A percentile compares a stretch with the other conserved stretches of the same genome.
phyloP scores from a whole-genome alignment of 106 monocot genomes.

The Dendrobium chrysotoxum region DNA sequence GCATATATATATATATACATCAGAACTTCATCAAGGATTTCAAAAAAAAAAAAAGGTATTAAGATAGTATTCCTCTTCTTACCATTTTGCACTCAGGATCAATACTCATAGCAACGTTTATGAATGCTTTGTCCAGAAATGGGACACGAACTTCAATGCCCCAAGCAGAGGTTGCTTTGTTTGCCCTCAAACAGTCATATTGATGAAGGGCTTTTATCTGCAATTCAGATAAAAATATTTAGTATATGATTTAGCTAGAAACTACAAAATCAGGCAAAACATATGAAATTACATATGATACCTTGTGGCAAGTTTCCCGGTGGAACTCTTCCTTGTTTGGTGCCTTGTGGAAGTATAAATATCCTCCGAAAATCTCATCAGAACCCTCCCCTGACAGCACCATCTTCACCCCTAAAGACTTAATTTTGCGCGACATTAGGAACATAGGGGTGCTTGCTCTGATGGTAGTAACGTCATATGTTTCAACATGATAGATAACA shows the following conservation, averaged over 20 bases:
- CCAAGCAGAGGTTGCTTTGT: slow-evolving; percentile 59
- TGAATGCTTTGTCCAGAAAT: slow-evolving; percentile 66
- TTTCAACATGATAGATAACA: slow-evolving; percentile 58
- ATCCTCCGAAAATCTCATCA: slow-evolving; percentile 71
- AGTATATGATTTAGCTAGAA: not conserved
- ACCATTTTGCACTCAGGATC: slow-evolving; percentile 62
- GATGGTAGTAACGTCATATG: slow-evolving; percentile 59
- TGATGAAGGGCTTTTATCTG: slow-evolving; percentile 66
- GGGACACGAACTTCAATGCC: slow-evolving; percentile 57
- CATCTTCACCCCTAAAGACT: slow-evolving; percentile 64
- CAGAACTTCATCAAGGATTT: not conserved
- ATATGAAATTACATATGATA: not conserved
- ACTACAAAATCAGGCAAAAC: too few relatives aligned
- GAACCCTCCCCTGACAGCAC: slow-evolving; percentile 67
- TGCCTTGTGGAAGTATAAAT: slow-evolving; percentile 68
- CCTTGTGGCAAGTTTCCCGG: slow-evolving; percentile 50
- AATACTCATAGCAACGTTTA: slow-evolving; percentile 55
- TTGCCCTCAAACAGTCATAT: slow-evolving; percentile 65
- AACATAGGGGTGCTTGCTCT: slow-evolving; percentile 75
- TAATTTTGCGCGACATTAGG: slow-evolving; percentile 63
- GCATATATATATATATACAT: not conserved
- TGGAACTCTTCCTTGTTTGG: slow-evolving; percentile 70
- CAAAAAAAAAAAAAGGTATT: not conserved
- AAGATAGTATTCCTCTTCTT: not conserved
- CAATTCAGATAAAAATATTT: not conserved